Conservation (phyloP, 768 basidiomycete genomes). For the Lactifluus pinguis region DNA sequence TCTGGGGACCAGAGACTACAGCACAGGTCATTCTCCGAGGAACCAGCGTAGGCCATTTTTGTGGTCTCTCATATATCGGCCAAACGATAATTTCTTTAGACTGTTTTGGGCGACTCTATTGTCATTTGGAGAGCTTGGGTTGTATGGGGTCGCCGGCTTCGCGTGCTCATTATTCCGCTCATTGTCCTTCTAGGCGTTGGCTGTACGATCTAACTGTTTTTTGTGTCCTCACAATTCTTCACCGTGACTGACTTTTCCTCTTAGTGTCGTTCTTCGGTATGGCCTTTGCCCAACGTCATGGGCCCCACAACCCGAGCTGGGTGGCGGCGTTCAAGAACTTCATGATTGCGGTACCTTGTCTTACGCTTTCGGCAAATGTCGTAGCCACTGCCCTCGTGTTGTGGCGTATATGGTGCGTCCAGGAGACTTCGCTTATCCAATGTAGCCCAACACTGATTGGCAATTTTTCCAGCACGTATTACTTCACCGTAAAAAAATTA, state of each 20-base stretch:
- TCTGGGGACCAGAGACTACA: not conserved
- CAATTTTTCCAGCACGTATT: not conserved
- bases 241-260: not conserved
- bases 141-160: conserved; percentile 6
- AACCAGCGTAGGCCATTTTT: conserved; percentile 1
- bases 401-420: conserved; percentile 2
- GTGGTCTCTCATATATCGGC: not conserved
- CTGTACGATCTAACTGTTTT: not conserved
- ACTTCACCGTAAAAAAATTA: not conserved
- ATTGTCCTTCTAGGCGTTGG: conserved; percentile 8
- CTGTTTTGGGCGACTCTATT: conserved; percentile 10
- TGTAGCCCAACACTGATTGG: not conserved
- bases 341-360: not conserved
- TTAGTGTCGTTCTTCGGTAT: conserved; percentile 6
- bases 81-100: not conserved
- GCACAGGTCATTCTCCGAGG: not conserved
- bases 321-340: not conserved
- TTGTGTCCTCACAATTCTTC: no score
- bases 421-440: not conserved
- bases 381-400: conserved; percentile 1
- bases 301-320: not conserved
- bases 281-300: not conserved
- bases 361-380: conserved; percentile 13
- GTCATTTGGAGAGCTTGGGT: conserved; percentile 18
- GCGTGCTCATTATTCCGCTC: conserved; percentile 3